Evolutionary conservation across 495 filamentous ascomycete genomes (phyloP).

Genomic region (Penicillium lividum): DNA sequence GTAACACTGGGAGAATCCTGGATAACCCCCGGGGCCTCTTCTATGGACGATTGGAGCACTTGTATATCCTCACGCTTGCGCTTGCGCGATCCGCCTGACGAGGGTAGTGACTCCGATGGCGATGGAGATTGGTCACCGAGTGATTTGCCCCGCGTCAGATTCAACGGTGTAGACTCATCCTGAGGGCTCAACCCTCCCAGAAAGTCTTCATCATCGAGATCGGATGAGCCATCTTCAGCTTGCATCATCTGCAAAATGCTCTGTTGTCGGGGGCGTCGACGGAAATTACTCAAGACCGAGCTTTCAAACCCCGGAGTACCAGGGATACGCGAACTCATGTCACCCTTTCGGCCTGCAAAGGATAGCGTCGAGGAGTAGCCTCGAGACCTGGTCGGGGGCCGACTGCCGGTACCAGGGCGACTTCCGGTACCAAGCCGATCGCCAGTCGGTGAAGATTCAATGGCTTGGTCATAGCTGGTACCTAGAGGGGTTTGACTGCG

Average conservation of each 20-base stretch:
- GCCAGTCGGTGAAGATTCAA: conserved; percentile 42
- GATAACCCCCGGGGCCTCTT: conserved; percentile 20
- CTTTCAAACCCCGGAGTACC: conserved; percentile 57
- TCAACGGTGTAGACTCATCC: conserved; percentile 66
- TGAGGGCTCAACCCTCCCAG: conserved; percentile 62
- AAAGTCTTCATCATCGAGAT: conserved; percentile 53
- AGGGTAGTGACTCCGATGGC: conserved; percentile 24
- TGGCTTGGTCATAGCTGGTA: conserved; percentile 38
- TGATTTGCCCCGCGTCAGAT: conserved; percentile 40
- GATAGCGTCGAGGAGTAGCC: conserved; percentile 50
- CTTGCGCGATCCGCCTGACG: conserved; percentile 38
- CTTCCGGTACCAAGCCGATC: conserved; percentile 40
- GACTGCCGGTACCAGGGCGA: conserved; percentile 41
- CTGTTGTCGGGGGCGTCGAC: conserved; percentile 62
- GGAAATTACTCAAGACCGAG: conserved; percentile 62
- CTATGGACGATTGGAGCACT: conserved; percentile 25
- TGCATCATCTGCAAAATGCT: conserved; percentile 68
- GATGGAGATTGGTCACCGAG: conserved; percentile 25
- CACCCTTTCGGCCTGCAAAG: conserved; percentile 44
- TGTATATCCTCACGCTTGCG: conserved; percentile 35
- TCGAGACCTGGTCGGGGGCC: conserved; percentile 47
- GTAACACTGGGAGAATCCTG: conserved; percentile 25
- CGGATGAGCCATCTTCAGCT: conserved; percentile 48
- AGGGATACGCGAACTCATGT: conserved; percentile 39
- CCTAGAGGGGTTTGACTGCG: conserved; percentile 39